Evolutionary conservation across 2,329 filamentous ascomycete genomes (phyloP).

Genomic region (Trichophyton rubrum): DNA sequence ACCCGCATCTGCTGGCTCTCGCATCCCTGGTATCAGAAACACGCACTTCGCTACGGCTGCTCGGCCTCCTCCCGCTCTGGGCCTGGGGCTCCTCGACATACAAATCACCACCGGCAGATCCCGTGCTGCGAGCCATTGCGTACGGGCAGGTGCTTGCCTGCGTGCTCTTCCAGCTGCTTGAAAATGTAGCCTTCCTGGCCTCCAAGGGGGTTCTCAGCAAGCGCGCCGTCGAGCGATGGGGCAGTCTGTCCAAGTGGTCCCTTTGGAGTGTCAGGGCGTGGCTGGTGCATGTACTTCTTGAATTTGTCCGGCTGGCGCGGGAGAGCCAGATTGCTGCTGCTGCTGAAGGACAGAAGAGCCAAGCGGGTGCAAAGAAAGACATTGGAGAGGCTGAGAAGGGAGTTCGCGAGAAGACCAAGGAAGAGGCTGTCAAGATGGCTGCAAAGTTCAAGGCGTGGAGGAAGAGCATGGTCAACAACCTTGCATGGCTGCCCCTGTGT

Average conservation of each 20-base stretch:
- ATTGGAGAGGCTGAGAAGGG: constrained; percentile 16
- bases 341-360: background rate
- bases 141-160: constrained; percentile 58
- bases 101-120: constrained; percentile 32
- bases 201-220: constrained; percentile 55
- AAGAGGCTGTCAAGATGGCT: constrained; percentile 17
- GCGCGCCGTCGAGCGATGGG: constrained; percentile 27
- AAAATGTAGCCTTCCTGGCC: constrained; percentile 71
- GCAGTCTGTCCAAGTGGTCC: constrained; percentile 49
- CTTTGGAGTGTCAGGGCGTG: constrained; percentile 69
- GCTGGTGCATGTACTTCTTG: constrained; percentile 63
- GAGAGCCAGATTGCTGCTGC: constrained; percentile 20
- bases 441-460: constrained; percentile 45
- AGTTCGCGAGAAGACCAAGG: constrained; percentile 15
- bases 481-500: constrained; percentile 69
- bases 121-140: constrained; percentile 41
- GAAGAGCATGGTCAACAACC: constrained; percentile 51
- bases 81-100: constrained; percentile 58
- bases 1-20: constrained; percentile 39
- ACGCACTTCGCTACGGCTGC: constrained; percentile 44
- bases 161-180: constrained; percentile 60
- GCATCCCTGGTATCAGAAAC: constrained; percentile 38
- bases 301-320: constrained; percentile 54
- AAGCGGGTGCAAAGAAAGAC: constrained; percentile 14
- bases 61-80: constrained; percentile 62